These are phyloP conservation scores for Lachnum nothofagi DNA, from an alignment of 2,329 filamentous ascomycete species.

Conservation along the genomic window DNA sequence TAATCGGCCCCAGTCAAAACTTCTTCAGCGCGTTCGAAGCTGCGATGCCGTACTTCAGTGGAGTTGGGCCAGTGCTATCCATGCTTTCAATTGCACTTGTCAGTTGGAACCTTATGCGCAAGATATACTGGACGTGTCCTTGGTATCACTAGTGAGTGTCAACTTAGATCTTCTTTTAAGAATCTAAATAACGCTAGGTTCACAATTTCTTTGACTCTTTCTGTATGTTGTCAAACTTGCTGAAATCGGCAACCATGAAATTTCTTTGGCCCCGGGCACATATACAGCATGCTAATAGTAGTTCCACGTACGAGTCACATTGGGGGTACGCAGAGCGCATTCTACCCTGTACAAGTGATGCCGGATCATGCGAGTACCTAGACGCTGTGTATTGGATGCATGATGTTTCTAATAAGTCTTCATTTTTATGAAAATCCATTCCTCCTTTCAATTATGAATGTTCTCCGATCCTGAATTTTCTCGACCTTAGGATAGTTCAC, in stretches of 20 bases:
- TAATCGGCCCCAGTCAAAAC: too few species aligned
- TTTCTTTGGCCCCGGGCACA: not conserved
- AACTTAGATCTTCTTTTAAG: too few species aligned
- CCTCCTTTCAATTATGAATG: not conserved
- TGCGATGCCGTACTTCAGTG: not conserved
- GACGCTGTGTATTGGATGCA: slow-evolving; percentile 51
- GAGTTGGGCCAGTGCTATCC: not conserved
- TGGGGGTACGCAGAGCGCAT: slow-evolving; percentile 53
- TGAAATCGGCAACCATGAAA: not conserved
- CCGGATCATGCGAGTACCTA: slow-evolving; percentile 54
- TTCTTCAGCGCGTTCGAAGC: not conserved
- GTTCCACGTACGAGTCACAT: slow-evolving; percentile 5
- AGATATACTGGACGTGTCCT: too few species aligned
- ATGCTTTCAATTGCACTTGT: too few species aligned
- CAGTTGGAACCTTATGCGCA: too few species aligned
- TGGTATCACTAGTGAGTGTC: too few species aligned
- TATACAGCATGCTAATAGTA: not conserved
- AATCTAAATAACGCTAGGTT: too few species aligned
- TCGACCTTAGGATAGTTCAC: too few species aligned
- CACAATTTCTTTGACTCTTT: too few species aligned
- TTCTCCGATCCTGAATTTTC: not conserved
- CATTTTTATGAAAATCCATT: not conserved
- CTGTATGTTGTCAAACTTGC: not conserved
- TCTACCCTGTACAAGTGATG: slow-evolving; percentile 51
- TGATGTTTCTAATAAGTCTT: slow-evolving; percentile 42